These are phyloP conservation scores for Botryotinia calthae DNA, from an alignment of 2,329 filamentous ascomycete species.

Conservation along the genomic window DNA sequence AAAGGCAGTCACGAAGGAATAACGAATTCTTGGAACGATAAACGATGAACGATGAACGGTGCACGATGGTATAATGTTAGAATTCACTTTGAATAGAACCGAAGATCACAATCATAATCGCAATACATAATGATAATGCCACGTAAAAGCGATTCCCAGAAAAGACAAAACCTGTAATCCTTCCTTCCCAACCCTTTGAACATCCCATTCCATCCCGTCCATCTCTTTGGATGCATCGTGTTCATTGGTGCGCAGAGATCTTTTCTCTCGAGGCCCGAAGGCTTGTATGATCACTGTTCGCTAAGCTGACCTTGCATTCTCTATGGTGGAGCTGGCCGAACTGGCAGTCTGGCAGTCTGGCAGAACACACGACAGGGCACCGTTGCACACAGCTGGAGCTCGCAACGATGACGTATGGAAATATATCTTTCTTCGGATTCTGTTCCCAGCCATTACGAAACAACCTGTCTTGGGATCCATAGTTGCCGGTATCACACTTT, in stretches of 20 bases:
- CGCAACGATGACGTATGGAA: neutral
- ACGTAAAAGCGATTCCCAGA: slow-evolving; percentile 7
- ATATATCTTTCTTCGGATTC: neutral
- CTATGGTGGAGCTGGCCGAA: neutral
- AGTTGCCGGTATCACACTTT: neutral
- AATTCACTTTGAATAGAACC: neutral
- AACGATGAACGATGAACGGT: no score
- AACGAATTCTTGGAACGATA: neutral
- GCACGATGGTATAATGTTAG: neutral
- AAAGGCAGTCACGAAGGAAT: neutral
- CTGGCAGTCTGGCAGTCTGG: neutral
- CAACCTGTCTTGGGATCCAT: neutral
- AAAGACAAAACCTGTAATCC: neutral
- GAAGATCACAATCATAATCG: neutral
- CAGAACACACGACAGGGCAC: neutral
- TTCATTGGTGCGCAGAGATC: slow-evolving; percentile 3
- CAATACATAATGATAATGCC: neutral
- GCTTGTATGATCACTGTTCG: neutral
- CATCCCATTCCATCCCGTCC: neutral
- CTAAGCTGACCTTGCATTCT: neutral
- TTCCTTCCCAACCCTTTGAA: neutral
- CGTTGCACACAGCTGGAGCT: neutral
- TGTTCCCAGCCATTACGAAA: neutral
- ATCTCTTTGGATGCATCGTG: neutral
- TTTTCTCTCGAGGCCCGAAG: neutral